These are phyloP conservation scores for Tylopilus orsonianus DNA, from an alignment of 1,284 basidiomycete genomes.

Conservation along the genomic window DNA sequence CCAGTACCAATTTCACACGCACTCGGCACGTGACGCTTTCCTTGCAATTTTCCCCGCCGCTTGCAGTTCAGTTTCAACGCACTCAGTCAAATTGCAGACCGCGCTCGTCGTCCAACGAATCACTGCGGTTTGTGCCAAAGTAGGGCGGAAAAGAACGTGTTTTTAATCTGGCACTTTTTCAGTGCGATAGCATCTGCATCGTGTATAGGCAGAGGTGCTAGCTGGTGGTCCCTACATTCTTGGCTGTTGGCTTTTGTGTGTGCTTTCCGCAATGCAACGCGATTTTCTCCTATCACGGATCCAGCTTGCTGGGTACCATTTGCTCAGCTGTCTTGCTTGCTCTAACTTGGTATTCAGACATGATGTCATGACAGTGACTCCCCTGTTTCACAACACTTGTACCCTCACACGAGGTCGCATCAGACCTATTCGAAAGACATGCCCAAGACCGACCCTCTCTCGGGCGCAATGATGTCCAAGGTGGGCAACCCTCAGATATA, in stretches of 20 bases:
- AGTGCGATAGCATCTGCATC: slow-evolving; percentile 31
- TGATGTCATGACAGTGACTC: slow-evolving; percentile 19
- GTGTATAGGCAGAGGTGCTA: slow-evolving; percentile 22
- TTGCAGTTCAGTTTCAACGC: too few relatives aligned
- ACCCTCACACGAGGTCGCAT: too few relatives aligned
- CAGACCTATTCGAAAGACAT: slow-evolving; percentile 11
- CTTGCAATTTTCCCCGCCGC: background rate
- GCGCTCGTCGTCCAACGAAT: slow-evolving; percentile 15
- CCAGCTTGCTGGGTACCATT: too few relatives aligned
- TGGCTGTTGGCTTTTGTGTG: slow-evolving; percentile 1
- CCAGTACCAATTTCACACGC: too few relatives aligned
- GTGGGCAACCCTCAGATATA: slow-evolving; percentile 46
- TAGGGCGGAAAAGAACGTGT: slow-evolving; percentile 30
- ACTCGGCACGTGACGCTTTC: slow-evolving; percentile 8
- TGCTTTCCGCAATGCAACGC: too few relatives aligned
- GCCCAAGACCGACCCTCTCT: slow-evolving; percentile 25
- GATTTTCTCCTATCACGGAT: too few relatives aligned
- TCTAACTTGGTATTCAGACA: too few relatives aligned
- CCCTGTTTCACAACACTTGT: slow-evolving; percentile 4
- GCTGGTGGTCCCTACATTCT: slow-evolving; percentile 35
- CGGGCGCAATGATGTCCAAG: slow-evolving; percentile 45
- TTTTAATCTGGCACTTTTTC: slow-evolving; percentile 26
- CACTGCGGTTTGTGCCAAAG: slow-evolving; percentile 36
- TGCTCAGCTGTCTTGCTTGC: too few relatives aligned
- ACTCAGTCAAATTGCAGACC: slow-evolving; percentile 54